phyloP scores from a whole-genome alignment of 2,329 filamentous ascomycete species.

The Cercospora sp. region DNA sequence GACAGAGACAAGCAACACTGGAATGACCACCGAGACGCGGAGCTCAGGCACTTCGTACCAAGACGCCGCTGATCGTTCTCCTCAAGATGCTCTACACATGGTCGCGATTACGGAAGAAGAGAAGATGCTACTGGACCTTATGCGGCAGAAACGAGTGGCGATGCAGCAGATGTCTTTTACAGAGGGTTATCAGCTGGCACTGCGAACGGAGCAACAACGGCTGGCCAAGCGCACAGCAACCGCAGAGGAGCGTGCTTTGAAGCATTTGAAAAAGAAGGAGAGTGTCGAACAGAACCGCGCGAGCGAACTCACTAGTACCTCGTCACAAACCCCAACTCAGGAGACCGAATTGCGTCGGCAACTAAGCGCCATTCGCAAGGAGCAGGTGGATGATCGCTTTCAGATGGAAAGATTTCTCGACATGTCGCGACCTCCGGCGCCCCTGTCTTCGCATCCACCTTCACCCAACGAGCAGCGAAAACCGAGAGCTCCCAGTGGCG shows the following conservation, averaged over 20 bases:
- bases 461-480: constrained; percentile 10
- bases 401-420: constrained; percentile 35
- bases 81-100: constrained; percentile 26
- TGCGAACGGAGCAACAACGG: constrained; percentile 39
- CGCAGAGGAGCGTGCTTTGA: constrained; percentile 29
- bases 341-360: constrained; percentile 27
- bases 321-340: constrained; percentile 13
- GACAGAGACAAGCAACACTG: constrained; percentile 11
- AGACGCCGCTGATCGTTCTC: constrained; percentile 3
- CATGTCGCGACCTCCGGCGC: constrained; percentile 24
- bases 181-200: constrained; percentile 40
- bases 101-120: constrained; percentile 55
- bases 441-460: constrained; percentile 24
- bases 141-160: constrained; percentile 51
- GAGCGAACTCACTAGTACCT: constrained; percentile 17
- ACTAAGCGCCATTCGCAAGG: constrained; percentile 31
- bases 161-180: constrained; percentile 47
- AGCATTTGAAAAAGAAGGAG: constrained; percentile 27
- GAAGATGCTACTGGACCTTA: constrained; percentile 51
- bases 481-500: constrained; percentile 20
- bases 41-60: constrained; percentile 14
- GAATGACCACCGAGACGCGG: constrained; percentile 10
- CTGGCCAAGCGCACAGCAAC: constrained; percentile 26
- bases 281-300: constrained; percentile 19
- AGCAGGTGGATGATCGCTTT: constrained; percentile 34